A percentile compares a stretch with the other conserved stretches of the same genome.
Evolutionary conservation across 179 eudicot genomes (phyloP).

Genomic region (Beta macrorhiza): DNA sequence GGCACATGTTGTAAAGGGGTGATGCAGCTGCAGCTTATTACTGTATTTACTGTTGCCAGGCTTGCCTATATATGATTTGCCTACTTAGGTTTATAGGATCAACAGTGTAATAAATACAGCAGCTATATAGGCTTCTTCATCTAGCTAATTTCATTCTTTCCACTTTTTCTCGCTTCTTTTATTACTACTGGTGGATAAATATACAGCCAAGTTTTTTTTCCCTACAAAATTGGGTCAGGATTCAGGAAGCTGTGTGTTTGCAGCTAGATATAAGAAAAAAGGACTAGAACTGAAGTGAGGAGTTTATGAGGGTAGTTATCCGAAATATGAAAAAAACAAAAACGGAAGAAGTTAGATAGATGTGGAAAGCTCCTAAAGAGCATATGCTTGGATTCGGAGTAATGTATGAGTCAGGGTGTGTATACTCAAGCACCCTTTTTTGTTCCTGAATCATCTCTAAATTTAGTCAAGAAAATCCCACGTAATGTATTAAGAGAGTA

Average conservation of each 20-base stretch:
- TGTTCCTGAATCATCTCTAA: no score
- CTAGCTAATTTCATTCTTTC: conserved; percentile 12
- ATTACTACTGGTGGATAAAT: neutral
- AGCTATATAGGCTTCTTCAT: conserved; percentile 17
- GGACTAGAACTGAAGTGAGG: neutral
- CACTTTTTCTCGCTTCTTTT: neutral
- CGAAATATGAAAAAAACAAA: no score
- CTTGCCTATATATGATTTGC: conserved; percentile 24
- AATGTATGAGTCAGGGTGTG: no score
- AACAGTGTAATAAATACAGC: conserved; percentile 27
- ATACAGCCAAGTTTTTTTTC: neutral
- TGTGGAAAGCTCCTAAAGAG: neutral
- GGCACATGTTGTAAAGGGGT: conserved; percentile 31
- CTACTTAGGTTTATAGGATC: conserved; percentile 20
- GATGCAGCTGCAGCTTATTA: conserved; percentile 20
- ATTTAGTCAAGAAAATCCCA: neutral
- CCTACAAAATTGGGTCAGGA: no score
- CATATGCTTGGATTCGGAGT: no score
- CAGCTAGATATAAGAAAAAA: neutral
- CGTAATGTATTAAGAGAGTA: no score
- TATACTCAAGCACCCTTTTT: no score
- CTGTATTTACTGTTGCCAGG: conserved; percentile 26
- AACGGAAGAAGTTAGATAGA: neutral
- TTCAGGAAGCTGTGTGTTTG: neutral
- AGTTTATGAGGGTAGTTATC: neutral